Percentiles rank a stretch among this genome's conserved stretches.
phyloP scores from a whole-genome alignment of 305 asterid genomes.

The Plantago rigida region DNA sequence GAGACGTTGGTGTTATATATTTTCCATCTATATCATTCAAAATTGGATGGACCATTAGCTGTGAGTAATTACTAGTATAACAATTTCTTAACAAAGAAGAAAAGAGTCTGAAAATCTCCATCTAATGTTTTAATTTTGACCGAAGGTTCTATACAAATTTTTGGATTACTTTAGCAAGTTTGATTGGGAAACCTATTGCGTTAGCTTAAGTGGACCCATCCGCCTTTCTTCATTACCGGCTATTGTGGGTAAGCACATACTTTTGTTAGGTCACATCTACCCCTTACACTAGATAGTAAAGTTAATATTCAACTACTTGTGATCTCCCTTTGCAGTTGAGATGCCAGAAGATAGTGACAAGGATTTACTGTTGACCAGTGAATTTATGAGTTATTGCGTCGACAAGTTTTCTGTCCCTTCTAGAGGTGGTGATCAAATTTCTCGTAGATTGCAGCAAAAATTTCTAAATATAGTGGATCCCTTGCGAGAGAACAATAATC shows the following conservation, averaged over 20 bases:
- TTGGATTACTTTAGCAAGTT: constrained; percentile 78
- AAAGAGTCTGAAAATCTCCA: constrained; percentile 21
- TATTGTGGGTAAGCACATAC: constrained; percentile 47
- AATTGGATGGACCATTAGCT: constrained; percentile 66
- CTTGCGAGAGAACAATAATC: constrained; percentile 63
- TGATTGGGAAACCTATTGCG: constrained; percentile 62
- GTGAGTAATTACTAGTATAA: constrained; percentile 40
- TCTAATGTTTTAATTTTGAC: constrained; percentile 24
- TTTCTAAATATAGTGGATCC: constrained; percentile 80
- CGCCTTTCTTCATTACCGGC: constrained; percentile 56
- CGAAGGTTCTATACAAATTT: constrained; percentile 68
- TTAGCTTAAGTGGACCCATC: constrained; percentile 65
- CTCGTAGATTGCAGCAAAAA: constrained; percentile 52
- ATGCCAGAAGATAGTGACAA: constrained; percentile 46
- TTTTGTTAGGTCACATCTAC: constrained; percentile 18
- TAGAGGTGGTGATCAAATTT: constrained; percentile 34
- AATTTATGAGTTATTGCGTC: constrained; percentile 47
- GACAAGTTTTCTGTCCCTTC: constrained; percentile 55
- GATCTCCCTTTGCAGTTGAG: constrained; percentile 44
- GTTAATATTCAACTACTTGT: constrained; percentile 16
- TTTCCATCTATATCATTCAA: constrained; percentile 65
- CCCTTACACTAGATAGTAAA: not conserved
- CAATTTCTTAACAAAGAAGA: constrained; percentile 19
- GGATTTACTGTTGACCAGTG: constrained; percentile 53
- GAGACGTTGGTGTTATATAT: constrained; percentile 80